A percentile compares a stretch with the other conserved stretches of the same genome.
Evolutionary conservation across 768 basidiomycete genomes (phyloP).

Genomic region (Lactarius sanguifluus): DNA sequence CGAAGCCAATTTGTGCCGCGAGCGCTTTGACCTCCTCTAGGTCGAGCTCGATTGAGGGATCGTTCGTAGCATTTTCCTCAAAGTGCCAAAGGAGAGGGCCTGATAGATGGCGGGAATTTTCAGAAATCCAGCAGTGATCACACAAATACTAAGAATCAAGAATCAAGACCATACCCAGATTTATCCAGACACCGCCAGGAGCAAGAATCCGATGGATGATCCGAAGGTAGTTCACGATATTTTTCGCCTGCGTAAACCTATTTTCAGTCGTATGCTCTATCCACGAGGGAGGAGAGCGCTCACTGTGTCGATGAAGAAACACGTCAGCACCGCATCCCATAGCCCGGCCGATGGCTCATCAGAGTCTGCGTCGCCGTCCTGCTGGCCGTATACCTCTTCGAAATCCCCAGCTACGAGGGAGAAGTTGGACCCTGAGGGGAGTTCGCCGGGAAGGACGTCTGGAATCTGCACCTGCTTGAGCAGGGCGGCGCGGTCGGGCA

Average conservation of each 20-base stretch:
- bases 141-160: neutral
- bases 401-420: slow-evolving; percentile 93
- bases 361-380: slow-evolving; percentile 42
- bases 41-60: slow-evolving; percentile 83
- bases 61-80: slow-evolving; percentile 81
- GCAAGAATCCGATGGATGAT: slow-evolving; percentile 80
- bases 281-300: slow-evolving; percentile 28
- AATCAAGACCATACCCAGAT: slow-evolving; percentile 54
- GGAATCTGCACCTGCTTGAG: slow-evolving; percentile 73
- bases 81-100: slow-evolving; percentile 97
- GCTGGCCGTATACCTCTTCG: slow-evolving; percentile 80
- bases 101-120: neutral
- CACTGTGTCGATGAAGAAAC: slow-evolving; percentile 97
- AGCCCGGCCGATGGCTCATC: slow-evolving; percentile 68
- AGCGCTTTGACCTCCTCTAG: slow-evolving; percentile 86
- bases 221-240: slow-evolving; percentile 88
- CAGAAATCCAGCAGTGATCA: neutral
- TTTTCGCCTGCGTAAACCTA: slow-evolving; percentile 63
- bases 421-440: slow-evolving; percentile 66
- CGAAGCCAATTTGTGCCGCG: slow-evolving; percentile 74
- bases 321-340: slow-evolving; percentile 91
- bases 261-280: neutral
- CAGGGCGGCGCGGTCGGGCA: slow-evolving; percentile 55
- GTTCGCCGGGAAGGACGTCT: slow-evolving; percentile 75
- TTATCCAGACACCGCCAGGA: slow-evolving; percentile 90